Conservation (phyloP, 257 asterid species). For the Nicotiana knightiana region DNA sequence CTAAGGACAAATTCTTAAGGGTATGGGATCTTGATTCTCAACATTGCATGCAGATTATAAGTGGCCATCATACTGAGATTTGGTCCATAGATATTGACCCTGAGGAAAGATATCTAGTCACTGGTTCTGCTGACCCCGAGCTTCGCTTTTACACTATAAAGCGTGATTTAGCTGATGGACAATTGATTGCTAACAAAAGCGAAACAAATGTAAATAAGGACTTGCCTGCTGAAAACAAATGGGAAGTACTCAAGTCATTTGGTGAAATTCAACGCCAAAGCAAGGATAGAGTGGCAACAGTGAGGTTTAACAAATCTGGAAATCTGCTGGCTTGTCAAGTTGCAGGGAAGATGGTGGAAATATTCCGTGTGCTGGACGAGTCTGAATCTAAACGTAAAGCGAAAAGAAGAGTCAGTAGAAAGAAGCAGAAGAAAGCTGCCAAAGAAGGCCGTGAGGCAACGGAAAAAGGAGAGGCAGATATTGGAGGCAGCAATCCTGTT, state of each 20-base stretch:
- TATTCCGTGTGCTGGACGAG: constrained; percentile 72
- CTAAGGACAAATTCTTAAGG: constrained; percentile 86
- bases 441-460: constrained; percentile 36
- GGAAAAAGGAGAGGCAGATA: constrained; percentile 38
- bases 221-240: constrained; percentile 39
- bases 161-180: constrained; percentile 35
- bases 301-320: constrained; percentile 60
- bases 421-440: constrained; percentile 58
- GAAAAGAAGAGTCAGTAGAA: constrained; percentile 69
- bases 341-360: constrained; percentile 79
- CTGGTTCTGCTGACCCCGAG: constrained; percentile 82
- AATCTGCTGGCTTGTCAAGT: constrained; percentile 79
- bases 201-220: constrained; percentile 28
- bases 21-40: constrained; percentile 96
- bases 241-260: constrained; percentile 68
- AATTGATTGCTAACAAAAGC: constrained; percentile 15
- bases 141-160: constrained; percentile 64
- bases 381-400: constrained; percentile 79
- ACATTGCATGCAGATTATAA: constrained; percentile 75
- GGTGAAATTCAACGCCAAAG: constrained; percentile 82
- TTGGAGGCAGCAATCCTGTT: constrained; percentile 28
- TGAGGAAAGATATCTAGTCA: constrained; percentile 67
- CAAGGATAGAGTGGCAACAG: constrained; percentile 76
- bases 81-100: constrained; percentile 87
- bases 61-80: constrained; percentile 95